phyloP scores from a whole-genome alignment of 345 rosid genomes.

The Trapa incisa region DNA sequence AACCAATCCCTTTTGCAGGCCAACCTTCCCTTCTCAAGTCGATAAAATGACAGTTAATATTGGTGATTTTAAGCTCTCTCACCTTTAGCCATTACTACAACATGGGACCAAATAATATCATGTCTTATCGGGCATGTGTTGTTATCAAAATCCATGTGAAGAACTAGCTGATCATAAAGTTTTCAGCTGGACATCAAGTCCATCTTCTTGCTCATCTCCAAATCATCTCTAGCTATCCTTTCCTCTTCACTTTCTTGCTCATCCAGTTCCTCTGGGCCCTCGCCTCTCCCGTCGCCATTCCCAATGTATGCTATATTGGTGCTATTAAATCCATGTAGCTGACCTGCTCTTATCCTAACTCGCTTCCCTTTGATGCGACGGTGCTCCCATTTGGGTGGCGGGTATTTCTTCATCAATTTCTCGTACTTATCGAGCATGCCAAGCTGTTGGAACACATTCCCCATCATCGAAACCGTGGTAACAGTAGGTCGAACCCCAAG shows the following conservation, averaged over 20 bases:
- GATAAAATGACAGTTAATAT: too few relatives aligned
- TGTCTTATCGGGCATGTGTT: neutral
- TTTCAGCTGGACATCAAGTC: neutral
- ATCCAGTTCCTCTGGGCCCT: neutral
- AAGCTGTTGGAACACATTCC: conserved; percentile 46
- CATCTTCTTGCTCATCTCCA: neutral
- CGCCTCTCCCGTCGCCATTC: neutral
- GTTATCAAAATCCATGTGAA: neutral
- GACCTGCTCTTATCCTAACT: conserved; percentile 45
- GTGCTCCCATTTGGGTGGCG: conserved; percentile 69
- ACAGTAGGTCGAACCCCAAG: conserved; percentile 58
- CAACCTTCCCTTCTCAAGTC: too few relatives aligned
- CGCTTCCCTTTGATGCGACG: conserved; percentile 78
- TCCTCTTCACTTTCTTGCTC: neutral
- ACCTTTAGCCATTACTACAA: too few relatives aligned
- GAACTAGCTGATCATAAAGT: neutral
- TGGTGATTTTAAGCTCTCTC: too few relatives aligned
- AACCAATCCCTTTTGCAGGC: neutral
- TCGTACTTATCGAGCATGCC: conserved; percentile 63
- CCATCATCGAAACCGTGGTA: conserved; percentile 60
- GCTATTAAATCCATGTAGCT: conserved; percentile 20
- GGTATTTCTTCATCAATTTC: conserved; percentile 59
- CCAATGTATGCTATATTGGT: conserved; percentile 4
- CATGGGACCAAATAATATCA: neutral
- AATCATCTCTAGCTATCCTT: neutral